A percentile compares a stretch with the other conserved stretches of the same genome.
These are phyloP conservation scores for Oehlia diaphana DNA, from an alignment of 192 early-diverging fungal genomes.

Conservation along the genomic window DNA sequence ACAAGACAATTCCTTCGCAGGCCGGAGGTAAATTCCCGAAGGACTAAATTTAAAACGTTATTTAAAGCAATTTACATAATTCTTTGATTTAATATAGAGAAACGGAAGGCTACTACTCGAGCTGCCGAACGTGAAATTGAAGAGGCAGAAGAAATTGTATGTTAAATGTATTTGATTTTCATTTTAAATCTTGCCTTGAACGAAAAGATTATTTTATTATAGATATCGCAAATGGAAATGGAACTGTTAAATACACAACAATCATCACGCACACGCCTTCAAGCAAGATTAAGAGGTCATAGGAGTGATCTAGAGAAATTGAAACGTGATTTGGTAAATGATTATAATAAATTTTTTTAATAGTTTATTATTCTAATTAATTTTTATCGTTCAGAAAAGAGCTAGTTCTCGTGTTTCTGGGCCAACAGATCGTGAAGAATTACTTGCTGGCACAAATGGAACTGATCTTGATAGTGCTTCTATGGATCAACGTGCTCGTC, in stretches of 20 bases:
- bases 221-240: slow-evolving; percentile 93
- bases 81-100: slow-evolving; percentile 47
- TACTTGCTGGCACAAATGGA: slow-evolving; percentile 54
- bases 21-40: slow-evolving; percentile 9
- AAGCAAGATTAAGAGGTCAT: slow-evolving; percentile 66
- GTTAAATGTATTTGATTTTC: background rate
- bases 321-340: slow-evolving; percentile 71
- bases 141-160: slow-evolving; percentile 89
- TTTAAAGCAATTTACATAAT: background rate
- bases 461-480: slow-evolving; percentile 57
- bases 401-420: slow-evolving; percentile 43
- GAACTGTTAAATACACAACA: slow-evolving; percentile 78
- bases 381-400: slow-evolving; percentile 40
- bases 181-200: background rate
- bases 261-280: slow-evolving; percentile 61
- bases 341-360: background rate
- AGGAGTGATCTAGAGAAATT: slow-evolving; percentile 81
- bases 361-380: background rate
- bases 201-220: background rate
- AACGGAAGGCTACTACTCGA: slow-evolving; percentile 72
- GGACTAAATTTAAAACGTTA: background rate
- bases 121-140: slow-evolving; percentile 83
- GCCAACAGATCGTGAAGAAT: slow-evolving; percentile 57
- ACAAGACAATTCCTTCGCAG: slow-evolving; percentile 29
- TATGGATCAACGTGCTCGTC: slow-evolving; percentile 75